Evolutionary conservation across 805 yeast genomes (phyloP), one percentile per base, ranked within the genome.

Genomic region (Myxozyma udenii): DNA sequence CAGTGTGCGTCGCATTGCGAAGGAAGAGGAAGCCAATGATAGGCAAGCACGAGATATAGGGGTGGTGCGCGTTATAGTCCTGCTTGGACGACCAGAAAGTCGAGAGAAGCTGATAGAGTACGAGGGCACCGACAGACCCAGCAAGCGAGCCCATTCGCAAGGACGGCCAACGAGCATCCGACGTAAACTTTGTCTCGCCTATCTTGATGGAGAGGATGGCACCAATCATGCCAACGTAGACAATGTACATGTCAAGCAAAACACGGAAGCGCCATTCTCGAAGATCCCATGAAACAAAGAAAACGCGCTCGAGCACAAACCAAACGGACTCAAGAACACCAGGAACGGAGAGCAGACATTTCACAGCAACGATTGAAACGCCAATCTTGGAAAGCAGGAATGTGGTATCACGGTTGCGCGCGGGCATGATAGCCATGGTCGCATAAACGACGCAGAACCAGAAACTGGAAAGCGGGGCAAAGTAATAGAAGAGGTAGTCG

Each of bases 201-300:
- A 54, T 26, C 50, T 58, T 58, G 50, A 53, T 57, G 18, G 47
- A 46, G 14, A 44, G 38, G 22, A 60, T 46, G 2, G 54, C 63
- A 11, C 62, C 63, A 32, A 61, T n/a, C 64, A 61, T 61, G 23
- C 64, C 64, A 23, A 60, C 36, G 24, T 51, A 59, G 22, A 61
- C 64, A 35, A 55, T 59, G 39, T 50, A 58, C 28, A 61, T 44
- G 41, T 61, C 64, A 25, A 61, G 44, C 14, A 58, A 28, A 9
- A 61, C 59, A 30, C 64, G 46, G 51, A 61, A 61, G 9, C 63
- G 47, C 64, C 63, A 61, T 41, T 61, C 64, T 16, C 54, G 58
- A 23, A 61, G 48, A 33, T 61, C 52, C 63, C 64, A 61, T 32
- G 62, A 42, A 19, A 61, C 53, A 43, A 55, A 57, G 40, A 52